Evolutionary conservation across 2,329 filamentous ascomycete genomes (phyloP).

Genomic region (Aspergillus aculeatinus): DNA sequence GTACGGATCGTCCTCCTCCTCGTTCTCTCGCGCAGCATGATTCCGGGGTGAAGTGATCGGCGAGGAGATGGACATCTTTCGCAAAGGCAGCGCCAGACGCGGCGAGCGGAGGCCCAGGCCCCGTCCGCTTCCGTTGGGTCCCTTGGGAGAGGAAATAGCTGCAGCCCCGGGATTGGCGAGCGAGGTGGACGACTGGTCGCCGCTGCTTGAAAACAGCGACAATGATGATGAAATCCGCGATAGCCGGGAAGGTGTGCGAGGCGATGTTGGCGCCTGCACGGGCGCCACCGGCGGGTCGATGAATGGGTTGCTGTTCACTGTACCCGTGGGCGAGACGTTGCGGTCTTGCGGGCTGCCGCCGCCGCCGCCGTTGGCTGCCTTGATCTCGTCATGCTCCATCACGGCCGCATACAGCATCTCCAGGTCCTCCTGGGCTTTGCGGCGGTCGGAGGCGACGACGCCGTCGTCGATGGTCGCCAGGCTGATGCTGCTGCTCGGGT

Average conservation of each 20-base stretch:
- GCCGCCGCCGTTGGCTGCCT: too few relatives aligned
- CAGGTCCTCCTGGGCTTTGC: conserved; percentile 76
- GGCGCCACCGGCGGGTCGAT: conserved; percentile 5
- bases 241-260: not conserved
- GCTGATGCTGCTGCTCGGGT: conserved; percentile 55
- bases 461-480: conserved; percentile 73
- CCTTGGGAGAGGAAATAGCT: conserved; percentile 11
- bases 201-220: not conserved
- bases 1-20: conserved; percentile 51
- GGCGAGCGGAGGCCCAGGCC: conserved; percentile 42
- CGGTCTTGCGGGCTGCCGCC: conserved; percentile 32
- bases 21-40: conserved; percentile 54
- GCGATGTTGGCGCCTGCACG: too few relatives aligned
- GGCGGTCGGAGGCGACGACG: conserved; percentile 71
- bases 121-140: conserved; percentile 9
- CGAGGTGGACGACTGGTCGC: too few relatives aligned
- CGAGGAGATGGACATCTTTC: conserved; percentile 59
- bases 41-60: conserved; percentile 52
- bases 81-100: conserved; percentile 39
- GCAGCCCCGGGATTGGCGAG: conserved; percentile 15
- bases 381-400: conserved; percentile 73
- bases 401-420: conserved; percentile 90
- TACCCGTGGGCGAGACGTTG: conserved; percentile 19
- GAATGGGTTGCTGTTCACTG: conserved; percentile 22
- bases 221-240: not conserved